phyloP scores from a whole-genome alignment of 306 rosid genomes.

The Sicyos baderoa region DNA sequence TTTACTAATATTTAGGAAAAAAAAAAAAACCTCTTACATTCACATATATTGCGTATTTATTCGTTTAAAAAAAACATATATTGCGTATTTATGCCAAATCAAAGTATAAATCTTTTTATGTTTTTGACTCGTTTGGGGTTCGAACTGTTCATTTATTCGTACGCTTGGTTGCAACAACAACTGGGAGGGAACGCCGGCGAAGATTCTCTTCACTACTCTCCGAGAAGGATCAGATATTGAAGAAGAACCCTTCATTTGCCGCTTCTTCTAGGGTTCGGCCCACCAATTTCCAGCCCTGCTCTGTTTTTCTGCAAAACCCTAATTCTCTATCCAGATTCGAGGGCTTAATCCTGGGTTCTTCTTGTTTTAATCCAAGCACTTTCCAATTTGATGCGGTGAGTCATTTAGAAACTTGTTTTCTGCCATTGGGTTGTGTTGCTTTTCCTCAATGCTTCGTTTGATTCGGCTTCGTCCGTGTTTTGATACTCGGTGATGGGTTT shows the following conservation, averaged over 20 bases:
- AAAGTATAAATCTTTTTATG: background rate
- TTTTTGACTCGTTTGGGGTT: background rate
- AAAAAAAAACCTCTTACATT: background rate
- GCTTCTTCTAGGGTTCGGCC: background rate
- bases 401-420: background rate
- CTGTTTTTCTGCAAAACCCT: constrained; percentile 9
- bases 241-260: background rate
- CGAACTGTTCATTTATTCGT: constrained; percentile 8
- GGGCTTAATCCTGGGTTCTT: background rate
- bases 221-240: constrained; percentile 4
- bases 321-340: background rate
- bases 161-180: background rate
- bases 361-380: background rate
- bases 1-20: too few species aligned
- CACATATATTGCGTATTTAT: background rate
- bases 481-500: constrained; percentile 4
- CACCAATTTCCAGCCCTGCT: background rate
- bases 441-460: background rate
- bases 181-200: background rate
- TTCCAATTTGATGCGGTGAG: background rate
- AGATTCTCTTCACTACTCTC: background rate
- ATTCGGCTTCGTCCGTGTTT: background rate
- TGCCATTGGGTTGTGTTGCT: background rate
- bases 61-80: too few species aligned
- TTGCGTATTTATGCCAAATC: background rate